Percentiles rank a stretch among this genome's conserved stretches.
Evolutionary conservation across 108 stramenopile genomes (phyloP).

Genomic region (Nannochloropsis gaditana): DNA sequence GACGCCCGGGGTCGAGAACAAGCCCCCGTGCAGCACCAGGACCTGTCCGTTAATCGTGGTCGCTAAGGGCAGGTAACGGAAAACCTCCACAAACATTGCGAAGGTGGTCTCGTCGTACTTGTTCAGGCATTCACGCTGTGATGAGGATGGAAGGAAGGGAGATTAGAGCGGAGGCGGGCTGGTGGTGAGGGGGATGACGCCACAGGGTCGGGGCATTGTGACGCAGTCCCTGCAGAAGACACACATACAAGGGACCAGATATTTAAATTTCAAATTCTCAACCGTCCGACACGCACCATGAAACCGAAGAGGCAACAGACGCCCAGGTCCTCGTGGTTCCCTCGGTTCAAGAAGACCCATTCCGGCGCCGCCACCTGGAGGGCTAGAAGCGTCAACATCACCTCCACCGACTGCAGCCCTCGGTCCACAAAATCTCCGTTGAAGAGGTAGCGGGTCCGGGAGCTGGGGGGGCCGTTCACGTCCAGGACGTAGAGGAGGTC

Average conservation of each 20-base stretch:
- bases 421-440: conserved; percentile 59
- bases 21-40: conserved; percentile 29
- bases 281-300: conserved; percentile 2
- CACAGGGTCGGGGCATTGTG: too few relatives aligned
- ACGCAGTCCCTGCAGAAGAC: too few relatives aligned
- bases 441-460: conserved; percentile 45
- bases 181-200: not conserved
- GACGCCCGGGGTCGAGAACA: not conserved
- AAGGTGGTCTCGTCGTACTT: conserved; percentile 50
- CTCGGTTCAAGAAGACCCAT: conserved; percentile 57
- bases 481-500: conserved; percentile 49
- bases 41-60: conserved; percentile 46
- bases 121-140: conserved; percentile 53
- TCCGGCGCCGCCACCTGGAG: conserved; percentile 33
- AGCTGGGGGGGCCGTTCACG: conserved; percentile 35
- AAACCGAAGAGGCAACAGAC: not conserved
- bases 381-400: conserved; percentile 43
- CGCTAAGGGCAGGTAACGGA: conserved; percentile 52
- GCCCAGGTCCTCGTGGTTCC: conserved; percentile 57
- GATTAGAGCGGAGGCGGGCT: conserved; percentile 40
- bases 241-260: too few relatives aligned
- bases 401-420: conserved; percentile 39
- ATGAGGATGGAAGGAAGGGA: conserved; percentile 58
- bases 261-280: too few relatives aligned
- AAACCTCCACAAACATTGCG: conserved; percentile 59